Base-by-base conservation (phyloP, 164 flowering plant species). In the Vitis rupestris region DNA sequence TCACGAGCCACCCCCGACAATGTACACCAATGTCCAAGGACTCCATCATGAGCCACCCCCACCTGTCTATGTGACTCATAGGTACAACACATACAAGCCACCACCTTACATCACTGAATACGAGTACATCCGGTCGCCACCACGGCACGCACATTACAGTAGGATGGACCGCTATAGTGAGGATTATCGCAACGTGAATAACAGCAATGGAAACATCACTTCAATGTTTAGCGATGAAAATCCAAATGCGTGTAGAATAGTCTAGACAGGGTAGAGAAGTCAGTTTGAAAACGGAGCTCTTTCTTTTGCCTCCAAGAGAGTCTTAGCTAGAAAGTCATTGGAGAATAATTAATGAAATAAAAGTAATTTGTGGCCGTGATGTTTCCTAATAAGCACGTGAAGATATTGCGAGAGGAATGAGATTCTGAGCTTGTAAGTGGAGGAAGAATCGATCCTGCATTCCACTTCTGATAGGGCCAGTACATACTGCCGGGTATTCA, bases 201-300 rank as follows among this genome's bases (percentile, higher is more conserved):
- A 63, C 19, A 74, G 82, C 49, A 78, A 82, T 75, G 89, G 86
- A 61, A 86, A 82, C 58, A 81, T 90, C 63, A 82, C 84, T 59
- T 86, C 98, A 8, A 82, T 90, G 49, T 94, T 94, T 73, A 92
- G 97, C 51, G 98, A 94, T 62, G 98, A 94, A 74, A 89, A 94
- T 78, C 98, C 98, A 59, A 90, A 94, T 78, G 97, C 97, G 16
- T 94, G 98, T 77, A 79, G 72, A 68, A 85, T 92, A 70, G 79
- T 82, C 75, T 90, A 88, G 72, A 61, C 54, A 56, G 54, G 54
- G 31, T 2, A 48, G 44, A 14, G 66, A 66, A 49, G 64, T 16
- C n/a, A 29, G 59, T 44, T 52, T 10, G 23, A 10, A 47, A 59
- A 61, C 8, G 62, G 49, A 37, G 30, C 67, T 66, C 29, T 51